Percentiles rank a stretch among this genome's conserved stretches.
These are phyloP conservation scores for Lentinula novae-zelandiae DNA, from an alignment of 1,284 basidiomycete genomes.

Conservation along the genomic window DNA sequence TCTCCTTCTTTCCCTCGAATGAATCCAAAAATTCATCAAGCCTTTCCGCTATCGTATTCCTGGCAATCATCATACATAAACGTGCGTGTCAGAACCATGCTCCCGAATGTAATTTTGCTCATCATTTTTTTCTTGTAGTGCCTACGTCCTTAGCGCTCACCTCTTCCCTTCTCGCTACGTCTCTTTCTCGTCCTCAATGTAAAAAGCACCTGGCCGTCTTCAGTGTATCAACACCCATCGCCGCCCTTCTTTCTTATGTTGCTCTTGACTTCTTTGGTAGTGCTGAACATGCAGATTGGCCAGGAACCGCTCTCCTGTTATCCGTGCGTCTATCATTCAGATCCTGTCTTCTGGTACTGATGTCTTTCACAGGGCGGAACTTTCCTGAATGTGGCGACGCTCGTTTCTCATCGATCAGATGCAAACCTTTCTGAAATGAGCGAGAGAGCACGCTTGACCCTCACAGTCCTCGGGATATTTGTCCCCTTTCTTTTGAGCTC, in stretches of 20 bases:
- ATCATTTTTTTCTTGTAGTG: constrained; percentile 40
- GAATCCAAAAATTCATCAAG: constrained; percentile 31
- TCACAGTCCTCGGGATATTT: constrained; percentile 70
- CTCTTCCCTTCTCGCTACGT: constrained; percentile 75
- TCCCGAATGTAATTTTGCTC: background rate
- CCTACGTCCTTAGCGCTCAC: constrained; percentile 85
- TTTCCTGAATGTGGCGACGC: constrained; percentile 92
- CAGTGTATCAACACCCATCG: constrained; percentile 74
- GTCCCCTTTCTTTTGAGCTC: constrained; percentile 54
- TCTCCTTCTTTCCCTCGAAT: constrained; percentile 50
- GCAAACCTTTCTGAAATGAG: constrained; percentile 48
- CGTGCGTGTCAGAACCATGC: constrained; percentile 36
- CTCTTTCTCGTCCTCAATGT: constrained; percentile 63
- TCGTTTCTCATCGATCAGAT: constrained; percentile 65
- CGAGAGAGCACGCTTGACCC: constrained; percentile 42
- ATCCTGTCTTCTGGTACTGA: constrained; percentile 2
- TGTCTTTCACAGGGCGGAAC: constrained; percentile 73
- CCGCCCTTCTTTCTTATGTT: constrained; percentile 68
- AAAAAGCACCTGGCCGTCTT: constrained; percentile 76
- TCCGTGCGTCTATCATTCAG: constrained; percentile 50
- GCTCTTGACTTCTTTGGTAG: constrained; percentile 56
- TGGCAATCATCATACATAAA: constrained; percentile 89
- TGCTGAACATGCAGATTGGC: constrained; percentile 47
- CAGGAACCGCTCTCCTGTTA: constrained; percentile 74
- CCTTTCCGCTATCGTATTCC: constrained; percentile 78